Base-by-base conservation (phyloP, 2,329 filamentous ascomycete genomes). In the Hysterium pulicare region DNA sequence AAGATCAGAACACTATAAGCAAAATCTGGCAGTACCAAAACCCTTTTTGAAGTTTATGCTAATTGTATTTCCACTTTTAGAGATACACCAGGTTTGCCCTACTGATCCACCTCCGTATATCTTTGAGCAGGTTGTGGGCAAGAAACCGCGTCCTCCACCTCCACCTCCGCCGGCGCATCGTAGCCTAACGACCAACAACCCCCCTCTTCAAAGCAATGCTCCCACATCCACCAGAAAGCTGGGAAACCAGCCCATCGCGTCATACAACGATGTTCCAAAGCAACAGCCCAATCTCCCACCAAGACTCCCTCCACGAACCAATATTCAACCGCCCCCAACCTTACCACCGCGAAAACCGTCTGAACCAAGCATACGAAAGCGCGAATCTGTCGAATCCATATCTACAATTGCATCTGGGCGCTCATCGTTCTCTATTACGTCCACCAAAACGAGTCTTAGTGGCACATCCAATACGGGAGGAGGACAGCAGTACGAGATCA, bases 371-470 rank as follows among this genome's bases (percentile, higher is more conserved):
- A 38, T 57, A 38, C 46, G 47, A n/a, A 50, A 60, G 44, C 61
- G 58, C 39, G 60, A 61, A 34, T 68, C 65, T 5, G 50, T 45
- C 8, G 78, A 79, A 38, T 81, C 78, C 2, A 65, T 74, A 33
- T 72, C 73, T 13, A 81, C 78, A 8, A 66, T 69, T 52, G 71
- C 65, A 4, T 74, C 71, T 13, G 64, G 61, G 4, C 61, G 65
- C 13, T 76, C 72, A 3, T 75, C 72, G 4, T 58, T 74, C 8
- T 79, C 78, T 10, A 71, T 71, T 37, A 63, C 67, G 7, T 77
- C 76, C 2, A 69, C 69, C 28, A 70, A 68, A 38, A 66, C 70
- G 19, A 70, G 63, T 26, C 62, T 63, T 20, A 67, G 59, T 21
- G 49, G 54, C 40, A 62, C 55, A n/a, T 62, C 63, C 36, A 43